phyloP scores from a whole-genome alignment of 202 grass and related monocot species.

The Eragrostis tef region DNA sequence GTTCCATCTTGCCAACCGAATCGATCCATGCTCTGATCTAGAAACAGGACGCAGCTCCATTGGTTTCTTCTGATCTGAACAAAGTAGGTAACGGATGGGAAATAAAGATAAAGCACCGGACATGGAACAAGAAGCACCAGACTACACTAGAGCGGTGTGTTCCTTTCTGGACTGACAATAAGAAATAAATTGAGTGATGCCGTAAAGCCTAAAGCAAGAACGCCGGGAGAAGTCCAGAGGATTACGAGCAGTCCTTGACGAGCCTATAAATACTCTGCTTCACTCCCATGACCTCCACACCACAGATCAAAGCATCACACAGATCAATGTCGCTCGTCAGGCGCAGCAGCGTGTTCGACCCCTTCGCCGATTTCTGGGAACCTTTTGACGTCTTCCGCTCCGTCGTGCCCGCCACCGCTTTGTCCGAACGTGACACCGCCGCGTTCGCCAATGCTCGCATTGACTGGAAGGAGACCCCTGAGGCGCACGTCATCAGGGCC shows the following conservation, averaged over 20 bases:
- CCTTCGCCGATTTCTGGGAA: constrained; percentile 49
- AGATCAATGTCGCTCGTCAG: constrained; percentile 58
- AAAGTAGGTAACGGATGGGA: no score
- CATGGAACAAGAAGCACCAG: no score
- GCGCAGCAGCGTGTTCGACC: constrained; percentile 56
- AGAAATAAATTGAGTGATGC: no score
- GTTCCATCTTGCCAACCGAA: not conserved
- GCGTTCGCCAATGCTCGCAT: constrained; percentile 45
- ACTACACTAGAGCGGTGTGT: no score
- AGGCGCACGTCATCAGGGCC: constrained; percentile 64
- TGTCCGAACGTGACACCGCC: not conserved
- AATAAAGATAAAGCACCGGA: not conserved
- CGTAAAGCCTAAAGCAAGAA: no score
- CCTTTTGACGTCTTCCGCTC: constrained; percentile 53
- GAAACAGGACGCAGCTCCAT: not conserved
- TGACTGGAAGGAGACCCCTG: constrained; percentile 71
- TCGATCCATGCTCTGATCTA: not conserved
- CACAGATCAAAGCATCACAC: not conserved
- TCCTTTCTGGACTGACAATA: no score
- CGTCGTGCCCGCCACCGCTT: constrained; percentile 22
- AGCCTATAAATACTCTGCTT: not conserved
- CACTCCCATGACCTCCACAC: not conserved
- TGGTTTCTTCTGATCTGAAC: no score
- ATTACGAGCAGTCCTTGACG: not conserved
- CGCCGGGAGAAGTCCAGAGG: not conserved